Evolutionary conservation across 2,329 filamentous ascomycete genomes (phyloP).

Genomic region (Bipolaris sorokiniana): DNA sequence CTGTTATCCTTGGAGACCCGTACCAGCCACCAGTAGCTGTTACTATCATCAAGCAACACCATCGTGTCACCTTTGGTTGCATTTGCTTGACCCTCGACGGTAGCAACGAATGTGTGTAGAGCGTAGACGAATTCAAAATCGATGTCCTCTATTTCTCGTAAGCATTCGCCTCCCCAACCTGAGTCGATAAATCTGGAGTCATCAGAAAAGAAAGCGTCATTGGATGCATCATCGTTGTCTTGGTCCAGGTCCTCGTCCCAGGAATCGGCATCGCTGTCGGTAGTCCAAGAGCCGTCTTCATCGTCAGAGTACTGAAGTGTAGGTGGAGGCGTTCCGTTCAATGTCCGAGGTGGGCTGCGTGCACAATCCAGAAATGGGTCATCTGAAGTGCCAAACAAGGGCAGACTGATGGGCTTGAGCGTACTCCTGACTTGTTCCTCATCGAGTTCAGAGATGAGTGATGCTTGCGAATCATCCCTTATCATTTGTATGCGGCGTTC

Average conservation of each 20-base stretch:
- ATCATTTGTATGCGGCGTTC: constrained; percentile 30
- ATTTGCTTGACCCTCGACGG: constrained; percentile 97
- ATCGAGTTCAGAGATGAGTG: constrained; percentile 40
- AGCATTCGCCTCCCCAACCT: constrained; percentile 80
- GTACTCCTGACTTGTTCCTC: constrained; percentile 48
- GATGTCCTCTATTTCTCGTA: constrained; percentile 95
- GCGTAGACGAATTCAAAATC: constrained; percentile 99
- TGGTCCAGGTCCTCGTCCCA: constrained; percentile 44
- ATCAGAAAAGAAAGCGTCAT: constrained; percentile 62
- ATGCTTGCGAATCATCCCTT: constrained; percentile 40
- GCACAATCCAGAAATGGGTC: constrained; percentile 21
- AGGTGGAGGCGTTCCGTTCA: constrained; percentile 21
- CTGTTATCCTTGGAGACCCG: constrained; percentile 96
- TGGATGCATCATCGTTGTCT: constrained; percentile 63
- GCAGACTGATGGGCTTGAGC: constrained; percentile 53
- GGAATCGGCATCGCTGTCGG: constrained; percentile 48
- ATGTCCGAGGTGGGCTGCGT: constrained; percentile 6
- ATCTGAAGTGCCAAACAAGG: constrained; percentile 31
- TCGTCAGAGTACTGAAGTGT: constrained; percentile 12
- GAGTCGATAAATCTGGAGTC: constrained; percentile 71
- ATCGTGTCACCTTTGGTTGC: constrained; percentile 98
- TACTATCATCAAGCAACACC: constrained; percentile 97
- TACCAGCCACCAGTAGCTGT: constrained; percentile 99
- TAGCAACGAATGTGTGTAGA: constrained; percentile 95
- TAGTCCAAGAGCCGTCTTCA: constrained; percentile 42